Evolutionary conservation across 202 grass and related monocot genomes (phyloP).

Genomic region (Panicum hallii): DNA sequence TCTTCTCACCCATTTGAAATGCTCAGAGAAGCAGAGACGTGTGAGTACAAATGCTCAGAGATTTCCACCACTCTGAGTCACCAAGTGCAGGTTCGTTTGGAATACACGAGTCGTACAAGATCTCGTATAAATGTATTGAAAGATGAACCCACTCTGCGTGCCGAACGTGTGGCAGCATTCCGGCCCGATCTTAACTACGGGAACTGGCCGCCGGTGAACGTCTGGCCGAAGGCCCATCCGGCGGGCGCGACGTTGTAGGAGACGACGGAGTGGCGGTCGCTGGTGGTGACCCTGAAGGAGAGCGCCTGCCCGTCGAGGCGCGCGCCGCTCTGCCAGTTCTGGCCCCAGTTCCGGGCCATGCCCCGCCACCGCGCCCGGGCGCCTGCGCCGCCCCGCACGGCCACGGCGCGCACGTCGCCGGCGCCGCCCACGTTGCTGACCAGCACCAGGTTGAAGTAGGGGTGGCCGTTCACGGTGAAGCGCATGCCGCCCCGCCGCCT

Average conservation of each 20-base stretch:
- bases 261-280: conserved; percentile 60
- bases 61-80: too few species aligned
- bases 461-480: conserved; percentile 77
- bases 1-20: too few species aligned
- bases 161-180: too few species aligned
- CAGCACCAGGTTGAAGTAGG: conserved; percentile 84
- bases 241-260: conserved; percentile 65
- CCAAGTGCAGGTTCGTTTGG: too few species aligned
- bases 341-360: conserved; percentile 86
- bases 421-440: conserved; percentile 82
- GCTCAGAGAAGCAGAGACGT: too few species aligned
- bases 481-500: conserved; percentile 70
- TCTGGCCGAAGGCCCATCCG: conserved; percentile 83
- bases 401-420: conserved; percentile 71
- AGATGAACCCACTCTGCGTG: neutral
- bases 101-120: neutral
- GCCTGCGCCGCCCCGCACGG: conserved; percentile 49
- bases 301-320: conserved; percentile 63
- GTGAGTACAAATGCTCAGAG: too few species aligned
- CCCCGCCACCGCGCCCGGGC: conserved; percentile 55
- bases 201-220: conserved; percentile 77
- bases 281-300: conserved; percentile 68
- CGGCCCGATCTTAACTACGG: conserved; percentile 23
- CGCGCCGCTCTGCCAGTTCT: conserved; percentile 87
- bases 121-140: too few species aligned